phyloP scores from a whole-genome alignment of 305 asterid genomes.

The Ajuga reptans region DNA sequence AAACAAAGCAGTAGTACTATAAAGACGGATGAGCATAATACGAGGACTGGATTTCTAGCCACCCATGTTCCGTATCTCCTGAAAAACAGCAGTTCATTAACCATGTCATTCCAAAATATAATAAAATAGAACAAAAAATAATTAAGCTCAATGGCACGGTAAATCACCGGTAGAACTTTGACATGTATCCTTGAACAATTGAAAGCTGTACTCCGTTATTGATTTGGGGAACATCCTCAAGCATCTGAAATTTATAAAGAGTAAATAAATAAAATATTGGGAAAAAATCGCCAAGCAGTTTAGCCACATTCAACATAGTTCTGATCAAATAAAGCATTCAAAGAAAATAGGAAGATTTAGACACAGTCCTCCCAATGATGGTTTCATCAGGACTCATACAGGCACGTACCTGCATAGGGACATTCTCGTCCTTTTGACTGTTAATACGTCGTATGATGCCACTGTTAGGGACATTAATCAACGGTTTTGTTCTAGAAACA shows the following conservation, averaged over 20 bases:
- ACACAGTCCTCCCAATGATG: neutral
- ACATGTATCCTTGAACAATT: slow-evolving; percentile 92
- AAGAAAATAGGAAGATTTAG: neutral
- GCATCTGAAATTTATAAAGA: slow-evolving; percentile 49
- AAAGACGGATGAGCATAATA: slow-evolving; percentile 69
- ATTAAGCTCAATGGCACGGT: slow-evolving; percentile 1
- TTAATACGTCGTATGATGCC: slow-evolving; percentile 66
- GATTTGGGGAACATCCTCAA: slow-evolving; percentile 88
- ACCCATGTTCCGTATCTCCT: slow-evolving; percentile 99
- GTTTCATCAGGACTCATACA: neutral
- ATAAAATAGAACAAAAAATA: neutral
- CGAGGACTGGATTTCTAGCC: slow-evolving; percentile 86
- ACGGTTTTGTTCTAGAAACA: slow-evolving; percentile 57
- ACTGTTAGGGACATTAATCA: slow-evolving; percentile 58
- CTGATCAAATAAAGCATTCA: neutral
- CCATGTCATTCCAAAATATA: slow-evolving; percentile 19
- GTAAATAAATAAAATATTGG: neutral
- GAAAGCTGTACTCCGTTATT: slow-evolving; percentile 83
- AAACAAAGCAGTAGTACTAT: slow-evolving; percentile 75
- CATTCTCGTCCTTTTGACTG: slow-evolving; percentile 81
- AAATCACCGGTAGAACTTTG: slow-evolving; percentile 82
- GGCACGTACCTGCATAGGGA: slow-evolving; percentile 82
- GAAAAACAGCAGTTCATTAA: slow-evolving; percentile 27
- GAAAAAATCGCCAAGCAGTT: neutral
- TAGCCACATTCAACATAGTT: neutral